These are phyloP conservation scores for Aspergillus pseudonomiae DNA, from an alignment of 2,329 filamentous ascomycete species.

Conservation along the genomic window DNA sequence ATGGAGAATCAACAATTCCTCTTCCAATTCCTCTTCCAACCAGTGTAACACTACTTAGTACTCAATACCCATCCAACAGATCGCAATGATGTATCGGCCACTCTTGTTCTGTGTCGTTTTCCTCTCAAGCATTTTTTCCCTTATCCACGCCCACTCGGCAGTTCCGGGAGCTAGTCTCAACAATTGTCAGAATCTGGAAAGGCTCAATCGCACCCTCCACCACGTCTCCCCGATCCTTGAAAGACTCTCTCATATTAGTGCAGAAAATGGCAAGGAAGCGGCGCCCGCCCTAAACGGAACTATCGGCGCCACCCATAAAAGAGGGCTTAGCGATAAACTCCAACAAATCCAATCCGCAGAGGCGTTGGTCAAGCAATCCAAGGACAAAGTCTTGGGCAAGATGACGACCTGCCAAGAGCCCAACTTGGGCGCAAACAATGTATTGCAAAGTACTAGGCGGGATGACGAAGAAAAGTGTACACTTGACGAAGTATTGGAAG, in stretches of 20 bases:
- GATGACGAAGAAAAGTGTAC: slow-evolving; percentile 7
- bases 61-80: neutral
- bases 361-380: neutral
- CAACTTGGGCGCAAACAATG: neutral
- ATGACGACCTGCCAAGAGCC: slow-evolving; percentile 7
- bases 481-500: slow-evolving; percentile 8
- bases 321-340: neutral
- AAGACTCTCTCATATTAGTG: neutral
- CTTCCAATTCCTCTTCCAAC: neutral
- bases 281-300: neutral
- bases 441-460: neutral
- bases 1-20: neutral
- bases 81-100: neutral
- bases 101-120: slow-evolving; percentile 1
- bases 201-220: slow-evolving; percentile 10
- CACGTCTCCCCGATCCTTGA: slow-evolving; percentile 12
- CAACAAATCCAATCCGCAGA: slow-evolving; percentile 2
- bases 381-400: neutral
- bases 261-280: neutral
- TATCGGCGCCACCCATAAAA: neutral
- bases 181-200: slow-evolving; percentile 11
- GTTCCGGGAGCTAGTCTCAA: neutral
- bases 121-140: neutral
- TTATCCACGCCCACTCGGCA: slow-evolving; percentile 5
- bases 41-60: neutral